These are phyloP conservation scores for Apiospora arundinis DNA, from an alignment of 2,329 filamentous ascomycete genomes.

Conservation along the genomic window DNA sequence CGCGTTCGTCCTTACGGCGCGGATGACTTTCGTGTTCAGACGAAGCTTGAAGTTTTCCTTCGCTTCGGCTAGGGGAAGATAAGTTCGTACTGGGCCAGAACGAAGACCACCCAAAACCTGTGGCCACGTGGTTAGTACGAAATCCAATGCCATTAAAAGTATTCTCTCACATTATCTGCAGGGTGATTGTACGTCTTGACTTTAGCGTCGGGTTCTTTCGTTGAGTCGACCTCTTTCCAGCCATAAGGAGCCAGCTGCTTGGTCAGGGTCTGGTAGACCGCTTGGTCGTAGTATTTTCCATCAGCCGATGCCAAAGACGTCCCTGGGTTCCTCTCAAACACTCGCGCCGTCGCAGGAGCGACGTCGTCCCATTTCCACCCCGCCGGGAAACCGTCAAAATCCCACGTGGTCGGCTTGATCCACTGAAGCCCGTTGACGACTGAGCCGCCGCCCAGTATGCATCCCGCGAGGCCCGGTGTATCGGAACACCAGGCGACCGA, in stretches of 20 bases:
- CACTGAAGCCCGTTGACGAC: conserved; percentile 72
- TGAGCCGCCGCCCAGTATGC: conserved; percentile 71
- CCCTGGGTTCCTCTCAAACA: conserved; percentile 72
- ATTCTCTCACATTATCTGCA: conserved; percentile 49
- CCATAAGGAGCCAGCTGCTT: conserved; percentile 63
- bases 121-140: neutral
- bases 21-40: conserved; percentile 69
- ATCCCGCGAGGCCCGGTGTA: conserved; percentile 74
- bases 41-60: conserved; percentile 71
- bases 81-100: conserved; percentile 73
- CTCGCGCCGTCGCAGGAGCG: conserved; percentile 59
- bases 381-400: conserved; percentile 73
- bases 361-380: conserved; percentile 74
- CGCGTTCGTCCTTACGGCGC: conserved; percentile 67
- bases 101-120: conserved; percentile 71
- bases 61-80: conserved; percentile 66
- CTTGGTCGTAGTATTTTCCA: conserved; percentile 67
- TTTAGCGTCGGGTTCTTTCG: conserved; percentile 65
- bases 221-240: conserved; percentile 68
- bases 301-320: conserved; percentile 70
- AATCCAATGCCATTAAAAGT: neutral
- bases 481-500: conserved; percentile 57
- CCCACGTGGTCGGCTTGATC: conserved; percentile 63
- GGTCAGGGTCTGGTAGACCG: conserved; percentile 67
- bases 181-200: conserved; percentile 67